A percentile compares a stretch with the other conserved stretches of the same genome.
Evolutionary conservation across 768 basidiomycete genomes (phyloP).

Genomic region (Termitomyces sp.): DNA sequence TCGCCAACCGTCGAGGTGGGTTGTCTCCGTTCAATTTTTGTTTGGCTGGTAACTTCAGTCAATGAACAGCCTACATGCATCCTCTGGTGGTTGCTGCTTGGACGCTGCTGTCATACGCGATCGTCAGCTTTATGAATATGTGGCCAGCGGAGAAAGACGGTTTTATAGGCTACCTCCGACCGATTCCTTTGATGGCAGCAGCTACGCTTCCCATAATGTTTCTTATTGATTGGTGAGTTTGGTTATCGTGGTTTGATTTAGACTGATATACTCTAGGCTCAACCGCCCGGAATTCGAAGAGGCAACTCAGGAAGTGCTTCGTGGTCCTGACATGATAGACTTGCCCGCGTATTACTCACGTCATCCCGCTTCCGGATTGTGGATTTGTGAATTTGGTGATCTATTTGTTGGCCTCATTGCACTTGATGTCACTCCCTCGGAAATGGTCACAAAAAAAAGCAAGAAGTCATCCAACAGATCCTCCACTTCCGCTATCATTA

Average conservation of each 20-base stretch:
- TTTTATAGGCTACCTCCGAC: constrained; percentile 43
- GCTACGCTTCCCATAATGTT: constrained; percentile 60
- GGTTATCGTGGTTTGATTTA: neutral
- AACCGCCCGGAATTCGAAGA: constrained; percentile 68
- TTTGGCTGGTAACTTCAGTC: constrained; percentile 1
- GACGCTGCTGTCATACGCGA: constrained; percentile 50
- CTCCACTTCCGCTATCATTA: constrained; percentile 54
- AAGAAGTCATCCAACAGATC: constrained; percentile 17
- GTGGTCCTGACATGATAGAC: constrained; percentile 47
- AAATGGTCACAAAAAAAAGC: constrained; percentile 21
- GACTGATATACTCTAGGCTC: constrained; percentile 37
- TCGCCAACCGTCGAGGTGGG: constrained; percentile 58
- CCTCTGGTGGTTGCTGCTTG: constrained; percentile 58
- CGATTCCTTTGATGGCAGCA: constrained; percentile 63
- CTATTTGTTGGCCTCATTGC: constrained; percentile 65
- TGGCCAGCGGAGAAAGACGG: constrained; percentile 53
- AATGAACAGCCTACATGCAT: constrained; percentile 42
- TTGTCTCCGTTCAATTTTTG: constrained; percentile 1
- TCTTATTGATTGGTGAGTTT: constrained; percentile 60
- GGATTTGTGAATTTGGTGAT: constrained; percentile 55
- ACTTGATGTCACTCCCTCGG: constrained; percentile 49
- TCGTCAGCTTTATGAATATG: constrained; percentile 58
- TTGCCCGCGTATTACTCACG: constrained; percentile 50
- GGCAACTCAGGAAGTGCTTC: constrained; percentile 43
- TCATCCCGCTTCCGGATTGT: constrained; percentile 61